Conservation (phyloP, 768 basidiomycete species). For the Glaciozyma martinii region DNA sequence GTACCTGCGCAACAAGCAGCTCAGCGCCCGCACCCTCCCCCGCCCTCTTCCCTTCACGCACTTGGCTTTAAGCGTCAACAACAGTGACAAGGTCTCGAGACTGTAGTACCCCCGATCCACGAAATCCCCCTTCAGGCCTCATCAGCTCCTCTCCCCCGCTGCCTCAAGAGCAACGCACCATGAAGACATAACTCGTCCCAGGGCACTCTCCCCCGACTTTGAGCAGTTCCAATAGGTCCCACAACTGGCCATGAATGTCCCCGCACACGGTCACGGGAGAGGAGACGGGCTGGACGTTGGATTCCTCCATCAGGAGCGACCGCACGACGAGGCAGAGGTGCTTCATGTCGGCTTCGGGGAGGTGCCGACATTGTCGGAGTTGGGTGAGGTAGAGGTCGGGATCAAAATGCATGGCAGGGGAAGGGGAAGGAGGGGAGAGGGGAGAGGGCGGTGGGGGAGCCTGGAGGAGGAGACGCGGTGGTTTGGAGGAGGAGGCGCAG, state of each 20-base stretch:
- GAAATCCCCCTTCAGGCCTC: constrained; percentile 68
- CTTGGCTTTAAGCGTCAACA: constrained; percentile 84
- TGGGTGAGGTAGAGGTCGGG: constrained; percentile 29
- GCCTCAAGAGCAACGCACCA: constrained; percentile 24
- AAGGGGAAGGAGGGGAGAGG: neutral
- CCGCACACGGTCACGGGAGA: constrained; percentile 45
- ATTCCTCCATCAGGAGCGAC: constrained; percentile 43
- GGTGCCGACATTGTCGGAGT: constrained; percentile 42
- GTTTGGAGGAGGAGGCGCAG: too few species aligned
- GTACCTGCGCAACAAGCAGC: constrained; percentile 50
- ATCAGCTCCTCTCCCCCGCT: neutral
- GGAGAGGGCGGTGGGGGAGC: too few species aligned
- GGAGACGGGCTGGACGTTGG: constrained; percentile 44
- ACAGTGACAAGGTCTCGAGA: constrained; percentile 81
- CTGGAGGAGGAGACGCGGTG: too few species aligned
- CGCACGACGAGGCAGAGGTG: constrained; percentile 40
- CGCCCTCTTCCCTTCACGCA: constrained; percentile 33
- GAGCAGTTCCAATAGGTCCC: constrained; percentile 43
- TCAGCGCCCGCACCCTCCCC: too few species aligned
- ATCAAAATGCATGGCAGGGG: neutral
- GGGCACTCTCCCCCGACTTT: constrained; percentile 39
- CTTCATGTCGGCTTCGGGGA: constrained; percentile 42
- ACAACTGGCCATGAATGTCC: constrained; percentile 46
- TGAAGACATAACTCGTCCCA: constrained; percentile 40
- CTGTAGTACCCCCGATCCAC: constrained; percentile 95